These are phyloP conservation scores for Sanghuangporus weigelae DNA, from an alignment of 1,284 basidiomycete genomes.

Conservation along the genomic window DNA sequence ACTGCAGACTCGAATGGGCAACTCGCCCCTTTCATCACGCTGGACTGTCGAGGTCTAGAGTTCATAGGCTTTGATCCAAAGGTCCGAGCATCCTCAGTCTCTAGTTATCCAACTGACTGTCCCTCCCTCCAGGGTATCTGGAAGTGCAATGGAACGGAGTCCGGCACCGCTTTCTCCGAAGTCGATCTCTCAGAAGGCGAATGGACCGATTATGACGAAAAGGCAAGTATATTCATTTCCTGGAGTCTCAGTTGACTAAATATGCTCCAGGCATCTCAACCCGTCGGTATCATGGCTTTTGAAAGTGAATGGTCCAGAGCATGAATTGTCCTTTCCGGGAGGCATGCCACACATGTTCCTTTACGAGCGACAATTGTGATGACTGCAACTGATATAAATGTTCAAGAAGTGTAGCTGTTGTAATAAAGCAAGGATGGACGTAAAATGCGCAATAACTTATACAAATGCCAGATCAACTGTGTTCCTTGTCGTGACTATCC, in stretches of 20 bases:
- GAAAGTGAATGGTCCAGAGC: conserved; percentile 63
- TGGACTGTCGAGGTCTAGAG: conserved; percentile 78
- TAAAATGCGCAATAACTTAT: no score
- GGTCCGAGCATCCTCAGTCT: conserved; percentile 30
- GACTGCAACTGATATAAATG: neutral
- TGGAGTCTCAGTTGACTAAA: neutral
- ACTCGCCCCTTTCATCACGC: conserved; percentile 53
- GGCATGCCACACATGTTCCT: neutral
- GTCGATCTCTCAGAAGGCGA: conserved; percentile 60
- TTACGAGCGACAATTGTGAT: neutral
- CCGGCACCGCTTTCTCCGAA: conserved; percentile 51
- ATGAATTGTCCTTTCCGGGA: conserved; percentile 22
- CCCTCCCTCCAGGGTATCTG: conserved; percentile 50
- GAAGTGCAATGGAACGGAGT: conserved; percentile 59
- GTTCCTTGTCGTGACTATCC: no score
- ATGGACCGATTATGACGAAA: conserved; percentile 82
- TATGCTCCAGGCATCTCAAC: conserved; percentile 45
- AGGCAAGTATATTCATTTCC: conserved; percentile 38
- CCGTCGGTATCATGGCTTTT: conserved; percentile 61
- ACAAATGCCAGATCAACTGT: no score
- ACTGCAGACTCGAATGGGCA: conserved; percentile 48
- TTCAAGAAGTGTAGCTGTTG: neutral
- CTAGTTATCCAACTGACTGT: neutral
- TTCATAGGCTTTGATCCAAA: conserved; percentile 66
- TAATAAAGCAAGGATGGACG: no score